Base-by-base conservation (phyloP, 106 monocot species). In the Agapanthus africanus region DNA sequence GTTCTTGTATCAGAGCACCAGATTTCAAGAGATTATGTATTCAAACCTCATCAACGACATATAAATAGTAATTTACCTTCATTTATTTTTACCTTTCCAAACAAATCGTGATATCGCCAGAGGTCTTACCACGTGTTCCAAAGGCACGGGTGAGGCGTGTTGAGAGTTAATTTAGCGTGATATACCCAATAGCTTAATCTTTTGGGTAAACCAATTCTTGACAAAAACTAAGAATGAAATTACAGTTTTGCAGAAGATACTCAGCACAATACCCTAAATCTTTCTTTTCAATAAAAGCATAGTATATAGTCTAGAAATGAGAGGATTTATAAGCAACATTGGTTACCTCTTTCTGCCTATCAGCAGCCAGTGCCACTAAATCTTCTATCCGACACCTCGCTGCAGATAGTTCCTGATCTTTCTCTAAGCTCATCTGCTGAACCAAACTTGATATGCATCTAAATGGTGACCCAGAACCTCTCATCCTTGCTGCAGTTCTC, bases 401-500 rank as follows among this genome's bases (percentile, higher is more conserved):
- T 26, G 60, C 46, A 36, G 70, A 84, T 36, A 91, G 47, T 77
- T 87, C 81, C 26, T 84, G 72, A 47, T 91, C 84, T 52, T 84
- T 91, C 74, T 91, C 87, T 28, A 64, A 74, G 70, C 75, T 81
- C 77, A 91, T 72, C 64, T 91, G 91, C 38, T 87, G 86, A 71
- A 87, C 74, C 41, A 91, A 44, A 69, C 64, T 84, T 56, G 91
- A 66, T 77, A 91, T 84, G 71, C 91, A 91, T 71, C 75, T 81
- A 76, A 91, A 91, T 79, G 91, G 91, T 41, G 91, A 91, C 18
- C 79, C 73, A 66, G 91, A 77, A 47, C 84, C 67, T 70, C 87
- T 91, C 67, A 77, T 27, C 54, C 84, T 66, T 7, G 26, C 35
- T 63, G 77, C 66, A 63, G 34, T 69, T 66, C 60, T 84, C 70